phyloP scores from a whole-genome alignment of 306 rosid species.

The Pueraria montana region DNA sequence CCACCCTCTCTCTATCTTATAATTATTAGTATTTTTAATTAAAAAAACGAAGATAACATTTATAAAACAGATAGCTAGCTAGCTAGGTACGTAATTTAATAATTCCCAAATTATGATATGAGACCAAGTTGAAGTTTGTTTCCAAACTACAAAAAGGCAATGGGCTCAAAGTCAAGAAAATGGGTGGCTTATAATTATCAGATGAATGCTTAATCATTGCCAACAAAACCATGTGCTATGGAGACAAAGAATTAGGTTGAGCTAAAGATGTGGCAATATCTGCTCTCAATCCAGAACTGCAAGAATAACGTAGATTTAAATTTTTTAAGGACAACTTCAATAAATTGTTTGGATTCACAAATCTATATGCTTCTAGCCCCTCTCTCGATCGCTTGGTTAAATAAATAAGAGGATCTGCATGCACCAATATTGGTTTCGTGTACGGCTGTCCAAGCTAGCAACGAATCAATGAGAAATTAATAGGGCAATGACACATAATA shows the following conservation, averaged over 20 bases:
- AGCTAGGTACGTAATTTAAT: not conserved
- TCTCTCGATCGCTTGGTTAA: not conserved
- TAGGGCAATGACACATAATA: not conserved
- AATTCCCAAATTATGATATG: not conserved
- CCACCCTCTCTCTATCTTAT: not conserved
- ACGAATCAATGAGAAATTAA: not conserved
- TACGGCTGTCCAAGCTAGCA: not conserved
- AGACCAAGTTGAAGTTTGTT: not conserved
- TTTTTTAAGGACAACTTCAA: conserved; percentile 18
- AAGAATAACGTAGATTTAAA: not conserved
- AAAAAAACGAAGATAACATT: not conserved
- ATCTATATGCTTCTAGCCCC: not conserved
- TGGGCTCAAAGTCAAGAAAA: not conserved
- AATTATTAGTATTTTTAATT: not conserved
- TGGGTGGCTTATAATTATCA: not conserved
- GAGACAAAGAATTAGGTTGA: conserved; percentile 43
- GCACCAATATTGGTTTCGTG: conserved; percentile 27
- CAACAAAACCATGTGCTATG: conserved; percentile 47
- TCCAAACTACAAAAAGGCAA: not conserved
- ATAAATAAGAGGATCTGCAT: not conserved
- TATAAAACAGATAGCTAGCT: not conserved
- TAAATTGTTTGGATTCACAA: conserved; percentile 1
- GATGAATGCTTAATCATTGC: conserved; percentile 46
- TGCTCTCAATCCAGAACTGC: not conserved
- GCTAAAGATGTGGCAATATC: conserved; percentile 31